Percentiles rank a stretch among this genome's conserved stretches.
Evolutionary conservation across 768 basidiomycete species (phyloP).

Genomic region (Stropharia rugosoannulata): DNA sequence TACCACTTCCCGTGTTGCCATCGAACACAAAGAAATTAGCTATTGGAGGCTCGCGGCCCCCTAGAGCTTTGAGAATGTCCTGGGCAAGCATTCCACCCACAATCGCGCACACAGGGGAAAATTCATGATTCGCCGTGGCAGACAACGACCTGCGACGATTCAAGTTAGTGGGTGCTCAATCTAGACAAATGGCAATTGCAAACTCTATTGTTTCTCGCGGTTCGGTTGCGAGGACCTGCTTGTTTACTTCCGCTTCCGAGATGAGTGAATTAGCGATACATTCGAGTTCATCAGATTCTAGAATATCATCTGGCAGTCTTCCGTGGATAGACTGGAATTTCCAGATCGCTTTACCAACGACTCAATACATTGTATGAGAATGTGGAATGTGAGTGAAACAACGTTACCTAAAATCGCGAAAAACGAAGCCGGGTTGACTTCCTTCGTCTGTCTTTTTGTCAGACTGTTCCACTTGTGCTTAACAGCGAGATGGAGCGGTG

Average conservation of each 20-base stretch:
- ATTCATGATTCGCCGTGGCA: constrained; percentile 75
- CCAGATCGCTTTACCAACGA: constrained; percentile 64
- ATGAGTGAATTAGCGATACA: constrained; percentile 64
- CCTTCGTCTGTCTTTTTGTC: constrained; percentile 77
- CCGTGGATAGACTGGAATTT: constrained; percentile 68
- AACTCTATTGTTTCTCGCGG: constrained; percentile 68
- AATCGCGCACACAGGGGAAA: constrained; percentile 92
- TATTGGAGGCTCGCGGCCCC: constrained; percentile 88
- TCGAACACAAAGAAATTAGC: constrained; percentile 92
- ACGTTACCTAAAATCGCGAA: constrained; percentile 71
- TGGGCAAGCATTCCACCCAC: constrained; percentile 94
- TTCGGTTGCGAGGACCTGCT: constrained; percentile 55
- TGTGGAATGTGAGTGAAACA: constrained; percentile 1
- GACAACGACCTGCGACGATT: constrained; percentile 54
- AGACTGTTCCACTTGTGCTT: constrained; percentile 67
- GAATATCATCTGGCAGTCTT: constrained; percentile 51
- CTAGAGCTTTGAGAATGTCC: constrained; percentile 90
- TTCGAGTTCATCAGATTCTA: constrained; percentile 55
- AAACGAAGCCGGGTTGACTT: constrained; percentile 72
- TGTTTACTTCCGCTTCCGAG: constrained; percentile 64
- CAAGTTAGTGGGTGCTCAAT: constrained; percentile 6
- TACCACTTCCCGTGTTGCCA: constrained; percentile 74
- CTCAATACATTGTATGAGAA: not conserved
- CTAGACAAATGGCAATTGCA: constrained; percentile 17
- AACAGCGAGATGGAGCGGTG: constrained; percentile 61